Base-by-base conservation (phyloP, 108 stramenopile species). In the Nitzschia putrida region DNA sequence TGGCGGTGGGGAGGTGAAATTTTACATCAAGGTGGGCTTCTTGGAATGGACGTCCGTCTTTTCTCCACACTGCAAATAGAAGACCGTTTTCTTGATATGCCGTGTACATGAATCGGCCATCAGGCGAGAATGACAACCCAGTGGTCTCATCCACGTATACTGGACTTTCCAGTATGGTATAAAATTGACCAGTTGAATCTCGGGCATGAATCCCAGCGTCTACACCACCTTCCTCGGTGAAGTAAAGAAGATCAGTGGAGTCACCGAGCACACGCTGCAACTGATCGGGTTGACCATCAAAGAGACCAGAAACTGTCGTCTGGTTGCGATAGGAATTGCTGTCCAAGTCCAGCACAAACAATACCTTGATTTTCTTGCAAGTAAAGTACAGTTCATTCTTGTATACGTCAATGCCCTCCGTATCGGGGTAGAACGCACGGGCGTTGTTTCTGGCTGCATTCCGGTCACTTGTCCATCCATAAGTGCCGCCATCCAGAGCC, bases 181-280 rank as follows among this genome's bases (percentile, higher is more conserved):
- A 83, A 34, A 69, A 76, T 29, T 51, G 29, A 0, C 87, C 87
- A 41, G 61, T 9, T 11, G 49, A 16, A 69, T 78, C 74, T 25
- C 80, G 73, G n/a, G 64, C 77, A 64, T 84, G 78, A 3, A 81
- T 58, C 4, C 80, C 83, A 5, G 75, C 68, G 10, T 67, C 64
- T n/a, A 38, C 29, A n/a, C 85, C 88, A 20, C 82, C 85, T 41
- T 89, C 88, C 68, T 89, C 88, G 21, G 81, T 82, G 22, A 90
- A 83, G 71, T 84, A 90, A 16, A 90, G 53, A 49, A 82, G 67
- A 21, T 53, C 71, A 50, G 69, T 69, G 25, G 56, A 59, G 18
- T 63, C 53, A 12, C 24, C 40, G 11, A 83, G 26, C 54, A 83
- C 79, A 4, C 71, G 61, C 44, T 68, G 52, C 53, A 82, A 18